phyloP scores from a whole-genome alignment of 2,329 filamentous ascomycete species.

The Coleophoma eucalyptorum region DNA sequence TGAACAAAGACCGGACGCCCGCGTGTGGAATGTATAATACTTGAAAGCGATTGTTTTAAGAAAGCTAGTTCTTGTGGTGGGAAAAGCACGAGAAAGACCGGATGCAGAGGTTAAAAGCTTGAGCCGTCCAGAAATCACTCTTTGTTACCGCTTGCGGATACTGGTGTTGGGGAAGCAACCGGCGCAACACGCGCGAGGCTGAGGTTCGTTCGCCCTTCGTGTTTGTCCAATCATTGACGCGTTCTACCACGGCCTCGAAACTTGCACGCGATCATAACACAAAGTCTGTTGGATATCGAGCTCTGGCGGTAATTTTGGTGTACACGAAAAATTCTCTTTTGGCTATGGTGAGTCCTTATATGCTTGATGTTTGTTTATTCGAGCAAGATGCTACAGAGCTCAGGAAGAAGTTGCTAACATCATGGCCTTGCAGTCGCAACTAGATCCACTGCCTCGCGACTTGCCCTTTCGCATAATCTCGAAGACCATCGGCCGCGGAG shows the following conservation, averaged over 20 bases:
- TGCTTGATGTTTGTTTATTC: too few relatives aligned
- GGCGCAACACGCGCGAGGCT: neutral
- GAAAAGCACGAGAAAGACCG: neutral
- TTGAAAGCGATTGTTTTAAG: neutral
- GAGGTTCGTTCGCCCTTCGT: neutral
- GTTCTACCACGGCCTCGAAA: conserved; percentile 15
- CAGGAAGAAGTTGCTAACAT: conserved; percentile 18
- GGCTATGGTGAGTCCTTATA: too few relatives aligned
- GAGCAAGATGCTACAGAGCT: neutral
- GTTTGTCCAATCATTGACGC: conserved; percentile 18
- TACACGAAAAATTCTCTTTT: too few relatives aligned
- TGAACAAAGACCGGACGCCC: conserved; percentile 12
- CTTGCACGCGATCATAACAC: conserved; percentile 20
- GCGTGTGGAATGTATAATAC: neutral
- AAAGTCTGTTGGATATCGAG: conserved; percentile 20
- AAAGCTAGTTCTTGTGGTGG: neutral
- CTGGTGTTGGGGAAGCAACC: neutral
- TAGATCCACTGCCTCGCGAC: conserved; percentile 78
- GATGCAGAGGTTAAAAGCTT: neutral
- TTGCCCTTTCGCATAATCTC: conserved; percentile 93
- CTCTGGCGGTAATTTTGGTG: too few relatives aligned
- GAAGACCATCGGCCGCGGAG: conserved; percentile 92
- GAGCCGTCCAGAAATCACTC: neutral
- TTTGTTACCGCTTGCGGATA: neutral
- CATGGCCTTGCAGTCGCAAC: conserved; percentile 68